A percentile compares a stretch with the other conserved stretches of the same genome.
Evolutionary conservation across 1,284 basidiomycete genomes (phyloP).

Genomic region (Puccinia polysora): DNA sequence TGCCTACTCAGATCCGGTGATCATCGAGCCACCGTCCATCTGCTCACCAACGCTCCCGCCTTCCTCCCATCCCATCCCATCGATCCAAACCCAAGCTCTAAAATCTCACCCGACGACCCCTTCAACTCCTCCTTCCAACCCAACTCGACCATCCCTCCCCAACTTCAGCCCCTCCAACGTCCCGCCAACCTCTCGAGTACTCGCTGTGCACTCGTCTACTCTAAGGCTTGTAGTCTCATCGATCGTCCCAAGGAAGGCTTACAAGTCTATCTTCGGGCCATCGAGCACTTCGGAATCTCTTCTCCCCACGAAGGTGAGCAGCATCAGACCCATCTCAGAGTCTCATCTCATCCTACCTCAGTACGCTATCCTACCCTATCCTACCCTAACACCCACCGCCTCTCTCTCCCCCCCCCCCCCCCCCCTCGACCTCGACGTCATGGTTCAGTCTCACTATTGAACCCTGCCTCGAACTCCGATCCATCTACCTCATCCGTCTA

Average conservation of each 20-base stretch:
- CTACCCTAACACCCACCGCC: no score
- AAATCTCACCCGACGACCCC: neutral
- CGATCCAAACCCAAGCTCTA: conserved; percentile 25
- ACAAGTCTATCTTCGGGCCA: conserved; percentile 45
- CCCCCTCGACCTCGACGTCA: no score
- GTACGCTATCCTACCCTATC: no score
- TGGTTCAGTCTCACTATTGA: conserved; percentile 8
- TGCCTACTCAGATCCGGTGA: conserved; percentile 34
- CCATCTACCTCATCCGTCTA: conserved; percentile 28
- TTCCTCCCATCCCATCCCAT: conserved; percentile 39
- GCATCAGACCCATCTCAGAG: neutral
- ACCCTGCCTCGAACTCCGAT: conserved; percentile 6
- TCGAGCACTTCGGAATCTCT: conserved; percentile 26
- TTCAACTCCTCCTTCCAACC: neutral
- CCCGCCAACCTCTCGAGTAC: conserved; percentile 48
- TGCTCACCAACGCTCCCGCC: conserved; percentile 46
- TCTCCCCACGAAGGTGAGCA: conserved; percentile 8
- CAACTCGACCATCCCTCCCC: no score
- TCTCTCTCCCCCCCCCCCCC: no score
- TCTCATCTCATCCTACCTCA: no score
- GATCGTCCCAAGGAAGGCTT: conserved; percentile 49
- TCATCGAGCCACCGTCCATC: conserved; percentile 47
- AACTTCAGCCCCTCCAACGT: no score
- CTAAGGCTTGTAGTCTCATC: conserved; percentile 45
- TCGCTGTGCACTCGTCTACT: conserved; percentile 50